These are phyloP conservation scores for Fusarium neocosmosporiellum DNA, from an alignment of 2,329 filamentous ascomycete species.

Conservation along the genomic window DNA sequence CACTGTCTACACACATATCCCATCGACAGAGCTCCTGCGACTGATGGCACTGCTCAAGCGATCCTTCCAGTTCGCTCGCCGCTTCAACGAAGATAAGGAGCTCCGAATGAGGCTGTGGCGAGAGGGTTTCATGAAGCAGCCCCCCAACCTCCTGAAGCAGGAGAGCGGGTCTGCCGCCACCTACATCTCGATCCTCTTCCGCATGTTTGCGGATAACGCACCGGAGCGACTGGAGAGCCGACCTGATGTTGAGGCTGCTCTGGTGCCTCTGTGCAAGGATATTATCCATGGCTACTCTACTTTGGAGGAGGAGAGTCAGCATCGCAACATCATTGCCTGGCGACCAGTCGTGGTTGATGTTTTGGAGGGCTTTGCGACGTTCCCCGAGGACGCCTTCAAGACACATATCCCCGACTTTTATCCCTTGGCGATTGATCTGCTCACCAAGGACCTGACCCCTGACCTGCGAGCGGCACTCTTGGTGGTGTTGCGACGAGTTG, in stretches of 20 bases:
- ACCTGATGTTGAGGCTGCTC: conserved; percentile 86
- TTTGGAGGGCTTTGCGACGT: conserved; percentile 89
- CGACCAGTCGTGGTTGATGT: conserved; percentile 97
- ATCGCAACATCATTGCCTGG: conserved; percentile 97
- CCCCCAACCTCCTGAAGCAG: conserved; percentile 96
- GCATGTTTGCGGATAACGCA: conserved; percentile 94
- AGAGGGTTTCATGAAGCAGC: conserved; percentile 99
- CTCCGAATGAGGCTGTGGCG: conserved; percentile 93
- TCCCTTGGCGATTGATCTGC: conserved; percentile 83
- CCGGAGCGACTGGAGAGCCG: conserved; percentile 84
- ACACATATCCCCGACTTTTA: conserved; percentile 87
- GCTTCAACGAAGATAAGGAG: conserved; percentile 98
- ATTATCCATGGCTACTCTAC: conserved; percentile 87
- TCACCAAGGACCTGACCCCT: conserved; percentile 81
- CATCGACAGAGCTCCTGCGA: conserved; percentile 86
- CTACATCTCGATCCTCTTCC: conserved; percentile 94
- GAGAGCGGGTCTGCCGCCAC: conserved; percentile 93
- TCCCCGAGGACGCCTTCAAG: conserved; percentile 82
- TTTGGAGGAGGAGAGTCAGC: conserved; percentile 95
- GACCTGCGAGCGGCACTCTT: conserved; percentile 86
- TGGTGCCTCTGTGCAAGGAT: conserved; percentile 95
- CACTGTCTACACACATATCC: conserved; percentile 92
- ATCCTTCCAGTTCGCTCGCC: conserved; percentile 94
- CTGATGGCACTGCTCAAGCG: conserved; percentile 96
- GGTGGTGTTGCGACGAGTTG: conserved; percentile 81